Base-by-base conservation (phyloP, 2,329 filamentous ascomycete genomes). In the Xylaria digitata region DNA sequence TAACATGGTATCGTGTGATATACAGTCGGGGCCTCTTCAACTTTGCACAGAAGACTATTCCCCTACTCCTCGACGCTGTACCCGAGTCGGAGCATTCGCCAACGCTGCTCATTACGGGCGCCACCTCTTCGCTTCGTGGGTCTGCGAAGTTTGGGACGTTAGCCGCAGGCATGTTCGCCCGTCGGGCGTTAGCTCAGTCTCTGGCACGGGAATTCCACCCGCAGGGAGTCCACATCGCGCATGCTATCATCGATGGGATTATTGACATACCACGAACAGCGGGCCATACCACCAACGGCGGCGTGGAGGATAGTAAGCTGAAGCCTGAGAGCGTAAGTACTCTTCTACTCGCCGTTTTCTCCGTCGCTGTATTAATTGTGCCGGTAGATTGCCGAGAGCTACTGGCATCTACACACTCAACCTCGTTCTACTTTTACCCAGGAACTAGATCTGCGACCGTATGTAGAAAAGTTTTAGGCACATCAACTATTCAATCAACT, bases 181-280 rank as follows among this genome's bases (percentile, higher is more conserved):
- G 90, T 59, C 84, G 91, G 42, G 90, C 90, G 0, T 78, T 93
- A 54, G 84, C 85, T 1, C 90, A 92, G 75, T 88, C 85, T 43
- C 81, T 93, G 42, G 90, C 90, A 0, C 86, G 88, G 68, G 91
- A 94, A 75, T 93, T 92, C 77, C 90, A 89, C 0, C 90, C 91
- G 0, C 82, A 91, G 75, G 91, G 91, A 2, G 83, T 94, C 1
- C 91, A 93, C 78, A 89, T 94, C 17, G 85, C 87, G 3, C 91
- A 93, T 80, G 86, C 88, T 1, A 87, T 93, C 67, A 87, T 92
- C 67, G 91, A 94, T 77, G 91, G 91, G 0, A 84, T 92, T 1
- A 93, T 94, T 78, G 90, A 93, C 79, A 91, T 91, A 61, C 88
- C 89, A 1, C 81, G 85, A 68, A 91, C 89, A 1, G 88, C 86